Percentiles rank a stretch among this genome's conserved stretches.
Conservation (phyloP, 495 filamentous ascomycete genomes). For the Talaromyces borbonicus region DNA sequence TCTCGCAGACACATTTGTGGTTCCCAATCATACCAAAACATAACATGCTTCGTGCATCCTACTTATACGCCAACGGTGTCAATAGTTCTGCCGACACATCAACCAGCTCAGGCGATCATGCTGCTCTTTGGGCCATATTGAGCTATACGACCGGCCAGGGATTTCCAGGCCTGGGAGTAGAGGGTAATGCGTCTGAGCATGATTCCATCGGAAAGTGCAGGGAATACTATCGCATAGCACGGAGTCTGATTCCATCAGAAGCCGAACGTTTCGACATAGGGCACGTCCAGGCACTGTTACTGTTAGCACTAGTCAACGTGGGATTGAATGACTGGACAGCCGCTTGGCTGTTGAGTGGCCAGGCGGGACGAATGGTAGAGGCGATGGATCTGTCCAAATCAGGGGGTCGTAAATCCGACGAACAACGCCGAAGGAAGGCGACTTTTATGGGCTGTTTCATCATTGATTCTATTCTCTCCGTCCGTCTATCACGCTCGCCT, state of each 20-base stretch:
- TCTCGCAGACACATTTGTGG: conserved; percentile 64
- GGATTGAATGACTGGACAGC: conserved; percentile 41
- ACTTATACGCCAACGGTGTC: conserved; percentile 40
- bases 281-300: conserved; percentile 55
- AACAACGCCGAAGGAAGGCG: conserved; percentile 35
- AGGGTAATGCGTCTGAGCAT: conserved; percentile 2
- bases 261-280: conserved; percentile 46
- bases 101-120: conserved; percentile 46
- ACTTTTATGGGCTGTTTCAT: conserved; percentile 55
- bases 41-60: conserved; percentile 45
- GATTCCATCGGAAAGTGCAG: conserved; percentile 17
- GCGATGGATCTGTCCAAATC: conserved; percentile 31
- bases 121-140: conserved; percentile 54
- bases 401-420: conserved; percentile 25
- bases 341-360: conserved; percentile 53
- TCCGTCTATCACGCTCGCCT: conserved; percentile 41
- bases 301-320: conserved; percentile 51
- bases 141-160: conserved; percentile 42
- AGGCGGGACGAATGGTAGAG: conserved; percentile 49
- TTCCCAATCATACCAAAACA: conserved; percentile 64
- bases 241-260: conserved; percentile 48
- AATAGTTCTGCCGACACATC: conserved; percentile 28
- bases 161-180: conserved; percentile 11
- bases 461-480: conserved; percentile 53
- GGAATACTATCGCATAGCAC: conserved; percentile 49